Evolutionary conservation across 2,329 filamentous ascomycete genomes (phyloP), one percentile per base, ranked within the genome.

Genomic region (Zymoseptoria brevis): DNA sequence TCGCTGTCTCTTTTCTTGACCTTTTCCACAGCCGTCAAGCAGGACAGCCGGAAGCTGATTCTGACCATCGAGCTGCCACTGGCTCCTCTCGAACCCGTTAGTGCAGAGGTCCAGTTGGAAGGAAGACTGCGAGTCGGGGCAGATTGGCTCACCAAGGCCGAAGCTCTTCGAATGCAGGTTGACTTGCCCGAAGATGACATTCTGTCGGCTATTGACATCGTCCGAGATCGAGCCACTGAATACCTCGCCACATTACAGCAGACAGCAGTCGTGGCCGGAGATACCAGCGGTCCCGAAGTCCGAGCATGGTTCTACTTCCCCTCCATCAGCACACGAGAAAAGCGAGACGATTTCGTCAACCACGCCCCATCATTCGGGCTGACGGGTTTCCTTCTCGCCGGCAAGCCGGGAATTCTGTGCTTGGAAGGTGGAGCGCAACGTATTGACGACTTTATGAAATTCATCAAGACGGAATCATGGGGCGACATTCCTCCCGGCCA

Each of bases 241-340:
- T 16, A 48, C 19, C 51, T 60, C 30, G 22, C 22, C 54, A 24
- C 45, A 19, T n/a, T 30, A 22, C 60, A 66, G 4, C 70, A 76
- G 19, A 63, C 59, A 11, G 16, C 50, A 4, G 26, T 30, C n/a
- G 8, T 26, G 2, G 35, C 21, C 8, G 30, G 16, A 16, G 5
- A 50, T 11, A 11, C 19, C 56, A 11, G 45, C n/a, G 66, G 59
- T 0, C 68, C 75, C 0, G 65, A 81, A 0, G 76, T 82, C 2
- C 74, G 83, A 8, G 82, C 81, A 0, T 85, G 83, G 83, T 85
- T 85, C 66, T 85, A 85, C 69, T 84, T 86, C 62, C 83, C 83
- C 0, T 84, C 82, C 1, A 79, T 86, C 57, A 82, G 79, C 49
- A 85, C 83, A 0, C 79, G 83, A 2, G 76, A 77, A 52, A 86